These are phyloP conservation scores for Microbotryum lychnidis-dioicae DNA, from an alignment of 1,284 basidiomycete genomes.

Conservation along the genomic window DNA sequence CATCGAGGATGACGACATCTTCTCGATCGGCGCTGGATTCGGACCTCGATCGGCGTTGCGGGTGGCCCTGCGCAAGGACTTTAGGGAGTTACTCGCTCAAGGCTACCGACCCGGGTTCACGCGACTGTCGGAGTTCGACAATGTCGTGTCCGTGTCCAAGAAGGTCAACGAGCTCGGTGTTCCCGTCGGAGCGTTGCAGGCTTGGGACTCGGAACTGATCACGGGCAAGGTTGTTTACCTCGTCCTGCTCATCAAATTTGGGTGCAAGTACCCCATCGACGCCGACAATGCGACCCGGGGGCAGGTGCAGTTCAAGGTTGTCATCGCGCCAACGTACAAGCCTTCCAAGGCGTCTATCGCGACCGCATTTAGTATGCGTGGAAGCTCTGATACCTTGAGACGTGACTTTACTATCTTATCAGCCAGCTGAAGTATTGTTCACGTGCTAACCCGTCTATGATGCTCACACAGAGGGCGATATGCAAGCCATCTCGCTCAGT, in stretches of 20 bases:
- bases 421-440: not conserved
- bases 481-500: constrained; percentile 30
- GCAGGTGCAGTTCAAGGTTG: constrained; percentile 26
- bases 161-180: constrained; percentile 27
- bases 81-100: constrained; percentile 23
- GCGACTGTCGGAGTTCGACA: constrained; percentile 28
- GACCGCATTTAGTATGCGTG: constrained; percentile 19
- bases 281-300: constrained; percentile 17
- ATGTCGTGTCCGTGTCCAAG: constrained; percentile 29
- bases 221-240: constrained; percentile 29
- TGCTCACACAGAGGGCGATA: constrained; percentile 17
- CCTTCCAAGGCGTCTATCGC: constrained; percentile 21
- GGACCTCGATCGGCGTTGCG: too few relatives aligned
- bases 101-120: constrained; percentile 29
- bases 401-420: constrained; percentile 2
- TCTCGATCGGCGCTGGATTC: not conserved
- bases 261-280: constrained; percentile 24
- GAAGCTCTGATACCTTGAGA: constrained; percentile 20
- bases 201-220: constrained; percentile 30
- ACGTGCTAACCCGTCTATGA: too few relatives aligned
- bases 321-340: constrained; percentile 28
- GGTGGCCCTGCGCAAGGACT: constrained; percentile 14
- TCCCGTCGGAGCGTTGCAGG: constrained; percentile 26
- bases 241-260: constrained; percentile 26
- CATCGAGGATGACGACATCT: constrained; percentile 19